phyloP scores from a whole-genome alignment of 495 filamentous ascomycete species.

The Rostrohypoxylon terebratum region DNA sequence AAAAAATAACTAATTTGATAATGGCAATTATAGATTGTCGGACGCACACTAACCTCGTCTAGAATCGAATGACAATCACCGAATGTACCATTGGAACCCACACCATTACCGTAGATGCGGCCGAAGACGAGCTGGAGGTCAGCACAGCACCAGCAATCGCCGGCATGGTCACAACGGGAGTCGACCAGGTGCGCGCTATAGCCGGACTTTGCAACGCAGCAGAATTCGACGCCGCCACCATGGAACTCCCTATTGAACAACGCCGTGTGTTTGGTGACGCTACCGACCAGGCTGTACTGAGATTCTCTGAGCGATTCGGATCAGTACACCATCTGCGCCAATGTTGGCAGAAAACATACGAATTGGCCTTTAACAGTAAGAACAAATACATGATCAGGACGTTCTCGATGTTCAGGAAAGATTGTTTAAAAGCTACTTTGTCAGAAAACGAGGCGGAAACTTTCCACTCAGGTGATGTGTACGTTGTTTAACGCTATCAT shows the following conservation, averaged over 20 bases:
- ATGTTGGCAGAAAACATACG: slow-evolving; percentile 68
- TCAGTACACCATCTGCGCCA: slow-evolving; percentile 62
- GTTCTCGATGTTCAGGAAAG: slow-evolving; percentile 51
- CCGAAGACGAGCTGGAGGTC: slow-evolving; percentile 55
- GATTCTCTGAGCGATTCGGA: slow-evolving; percentile 70
- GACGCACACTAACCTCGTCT: slow-evolving; percentile 6
- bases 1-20: slow-evolving; percentile 16
- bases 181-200: slow-evolving; percentile 63
- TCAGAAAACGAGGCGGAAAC: slow-evolving; percentile 51
- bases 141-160: slow-evolving; percentile 45
- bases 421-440: slow-evolving; percentile 54
- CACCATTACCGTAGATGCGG: slow-evolving; percentile 54
- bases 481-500: slow-evolving; percentile 28
- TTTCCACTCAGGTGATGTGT: slow-evolving; percentile 58
- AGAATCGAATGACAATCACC: slow-evolving; percentile 72
- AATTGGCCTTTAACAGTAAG: slow-evolving; percentile 81
- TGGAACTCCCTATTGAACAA: slow-evolving; percentile 62
- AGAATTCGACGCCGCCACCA: slow-evolving; percentile 72
- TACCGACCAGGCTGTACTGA: slow-evolving; percentile 76
- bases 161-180: slow-evolving; percentile 51
- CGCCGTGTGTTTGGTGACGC: slow-evolving; percentile 76
- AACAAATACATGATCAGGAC: slow-evolving; percentile 79
- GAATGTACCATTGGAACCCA: slow-evolving; percentile 62
- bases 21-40: background rate
- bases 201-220: slow-evolving; percentile 76